Conservation (phyloP, 2,329 filamentous ascomycete genomes). For the Colletotrichum phormii region DNA sequence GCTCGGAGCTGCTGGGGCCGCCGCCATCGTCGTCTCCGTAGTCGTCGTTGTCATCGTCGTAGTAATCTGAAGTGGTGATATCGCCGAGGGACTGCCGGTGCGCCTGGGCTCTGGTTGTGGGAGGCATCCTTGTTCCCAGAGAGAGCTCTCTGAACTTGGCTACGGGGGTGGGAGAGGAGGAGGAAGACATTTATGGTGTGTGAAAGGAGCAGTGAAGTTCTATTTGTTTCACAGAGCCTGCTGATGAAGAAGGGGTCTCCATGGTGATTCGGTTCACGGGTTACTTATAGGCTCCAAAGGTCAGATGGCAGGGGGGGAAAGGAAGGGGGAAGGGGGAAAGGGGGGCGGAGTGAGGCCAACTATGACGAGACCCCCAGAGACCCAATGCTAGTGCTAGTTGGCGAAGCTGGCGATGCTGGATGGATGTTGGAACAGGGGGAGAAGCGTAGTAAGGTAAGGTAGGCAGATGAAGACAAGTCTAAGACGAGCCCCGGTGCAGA, state of each 20-base stretch:
- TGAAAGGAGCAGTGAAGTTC: slow-evolving; percentile 15
- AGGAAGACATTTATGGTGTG: slow-evolving; percentile 28
- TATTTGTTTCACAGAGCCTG: slow-evolving; percentile 25
- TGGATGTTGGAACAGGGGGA: slow-evolving; percentile 23
- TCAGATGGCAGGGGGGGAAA: slow-evolving; percentile 8
- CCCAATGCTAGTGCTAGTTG: neutral
- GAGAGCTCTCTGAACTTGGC: slow-evolving; percentile 55
- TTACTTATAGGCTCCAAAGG: slow-evolving; percentile 26
- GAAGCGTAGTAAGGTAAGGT: neutral
- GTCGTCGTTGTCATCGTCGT: slow-evolving; percentile 39
- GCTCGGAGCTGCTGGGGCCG: slow-evolving; percentile 4
- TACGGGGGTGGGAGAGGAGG: slow-evolving; percentile 48
- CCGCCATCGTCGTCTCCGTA: neutral
- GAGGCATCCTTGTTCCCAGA: slow-evolving; percentile 51
- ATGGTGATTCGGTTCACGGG: slow-evolving; percentile 21
- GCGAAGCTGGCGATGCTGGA: slow-evolving; percentile 23
- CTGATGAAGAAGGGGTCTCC: slow-evolving; percentile 14
- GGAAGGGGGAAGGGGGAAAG: slow-evolving; percentile 6
- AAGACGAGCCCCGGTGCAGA: neutral
- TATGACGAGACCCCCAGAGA: slow-evolving; percentile 20
- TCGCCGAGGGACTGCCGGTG: slow-evolving; percentile 43
- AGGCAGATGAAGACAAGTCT: neutral
- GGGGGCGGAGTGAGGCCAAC: slow-evolving; percentile 32
- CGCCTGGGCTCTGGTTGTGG: slow-evolving; percentile 46
- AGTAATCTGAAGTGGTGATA: slow-evolving; percentile 22